Evolutionary conservation across 352 stramenopile genomes (phyloP).

Genomic region (Phytophthora fragariaefolia): DNA sequence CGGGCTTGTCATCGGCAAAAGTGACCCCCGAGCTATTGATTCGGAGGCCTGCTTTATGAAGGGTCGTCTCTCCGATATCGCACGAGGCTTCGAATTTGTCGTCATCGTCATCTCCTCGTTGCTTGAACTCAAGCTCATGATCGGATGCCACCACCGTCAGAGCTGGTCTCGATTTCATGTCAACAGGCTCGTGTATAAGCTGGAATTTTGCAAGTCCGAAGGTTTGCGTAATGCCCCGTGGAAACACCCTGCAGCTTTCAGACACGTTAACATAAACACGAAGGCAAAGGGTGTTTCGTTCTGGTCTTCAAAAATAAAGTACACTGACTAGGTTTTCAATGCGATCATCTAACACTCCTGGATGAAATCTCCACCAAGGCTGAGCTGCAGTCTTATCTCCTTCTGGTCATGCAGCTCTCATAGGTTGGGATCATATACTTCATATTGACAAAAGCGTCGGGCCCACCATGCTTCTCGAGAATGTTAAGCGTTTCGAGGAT

Average conservation of each 20-base stretch:
- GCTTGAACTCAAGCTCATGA: conserved; percentile 25
- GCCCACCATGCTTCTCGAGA: conserved; percentile 85
- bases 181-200: too few species aligned
- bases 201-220: too few species aligned
- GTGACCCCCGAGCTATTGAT: conserved; percentile 76
- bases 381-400: conserved; percentile 13
- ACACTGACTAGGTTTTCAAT: conserved; percentile 2
- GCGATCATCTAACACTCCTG: background rate
- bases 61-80: conserved; percentile 76
- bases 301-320: conserved; percentile 31
- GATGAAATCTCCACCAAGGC: background rate
- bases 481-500: conserved; percentile 91
- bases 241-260: too few species aligned
- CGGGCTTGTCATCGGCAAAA: conserved; percentile 38
- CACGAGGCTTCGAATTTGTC: conserved; percentile 72
- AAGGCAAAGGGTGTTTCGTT: conserved; percentile 29
- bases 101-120: conserved; percentile 29
- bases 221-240: conserved; percentile 6
- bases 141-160: conserved; percentile 30
- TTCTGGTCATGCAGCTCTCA: conserved; percentile 79
- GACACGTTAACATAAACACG: background rate
- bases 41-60: conserved; percentile 67
- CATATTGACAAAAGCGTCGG: conserved; percentile 94
- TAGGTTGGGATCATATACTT: conserved; percentile 98
- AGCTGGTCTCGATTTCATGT: conserved; percentile 29